Percentiles rank a stretch among this genome's conserved stretches.
These are phyloP conservation scores for Pichia scutulata DNA, from an alignment of 805 yeast genomes.

Conservation along the genomic window DNA sequence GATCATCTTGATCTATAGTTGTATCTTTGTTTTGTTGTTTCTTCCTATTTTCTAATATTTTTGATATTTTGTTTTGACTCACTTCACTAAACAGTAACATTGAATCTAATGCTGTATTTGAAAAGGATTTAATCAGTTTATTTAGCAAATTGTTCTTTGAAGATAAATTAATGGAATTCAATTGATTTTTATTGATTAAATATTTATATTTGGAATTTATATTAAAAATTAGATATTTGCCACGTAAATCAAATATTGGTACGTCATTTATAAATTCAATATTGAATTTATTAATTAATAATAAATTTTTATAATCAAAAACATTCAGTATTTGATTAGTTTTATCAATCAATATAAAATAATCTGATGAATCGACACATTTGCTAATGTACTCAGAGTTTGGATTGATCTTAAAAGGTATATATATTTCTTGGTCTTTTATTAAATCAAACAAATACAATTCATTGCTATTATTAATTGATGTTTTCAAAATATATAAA, in stretches of 20 bases:
- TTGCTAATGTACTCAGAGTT: conserved; percentile 8
- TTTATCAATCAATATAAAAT: conserved; percentile 15
- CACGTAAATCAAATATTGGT: conserved; percentile 43
- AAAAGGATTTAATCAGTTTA: conserved; percentile 40
- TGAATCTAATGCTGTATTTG: conserved; percentile 43
- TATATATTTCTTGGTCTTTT: not conserved
- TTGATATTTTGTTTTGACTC: conserved; percentile 37
- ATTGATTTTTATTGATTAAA: conserved; percentile 15
- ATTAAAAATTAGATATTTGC: conserved; percentile 39
- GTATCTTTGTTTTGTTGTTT: not conserved
- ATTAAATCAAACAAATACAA: not conserved
- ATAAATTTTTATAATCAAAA: conserved; percentile 1
- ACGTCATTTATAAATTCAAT: conserved; percentile 24
- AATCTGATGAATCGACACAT: conserved; percentile 10
- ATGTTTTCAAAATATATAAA: not conserved
- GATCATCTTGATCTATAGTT: not conserved
- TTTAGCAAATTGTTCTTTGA: conserved; percentile 39
- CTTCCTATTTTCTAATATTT: conserved; percentile 21
- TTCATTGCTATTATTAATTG: not conserved
- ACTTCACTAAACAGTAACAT: conserved; percentile 36
- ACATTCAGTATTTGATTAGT: conserved; percentile 13
- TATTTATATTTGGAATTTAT: conserved; percentile 4
- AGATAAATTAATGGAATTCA: conserved; percentile 41
- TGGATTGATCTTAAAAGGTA: not conserved
- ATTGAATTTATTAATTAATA: not conserved